A percentile compares a stretch with the other conserved stretches of the same genome.
Conservation (phyloP, 495 filamentous ascomycete species). For the Elaphomyces granulatus region DNA sequence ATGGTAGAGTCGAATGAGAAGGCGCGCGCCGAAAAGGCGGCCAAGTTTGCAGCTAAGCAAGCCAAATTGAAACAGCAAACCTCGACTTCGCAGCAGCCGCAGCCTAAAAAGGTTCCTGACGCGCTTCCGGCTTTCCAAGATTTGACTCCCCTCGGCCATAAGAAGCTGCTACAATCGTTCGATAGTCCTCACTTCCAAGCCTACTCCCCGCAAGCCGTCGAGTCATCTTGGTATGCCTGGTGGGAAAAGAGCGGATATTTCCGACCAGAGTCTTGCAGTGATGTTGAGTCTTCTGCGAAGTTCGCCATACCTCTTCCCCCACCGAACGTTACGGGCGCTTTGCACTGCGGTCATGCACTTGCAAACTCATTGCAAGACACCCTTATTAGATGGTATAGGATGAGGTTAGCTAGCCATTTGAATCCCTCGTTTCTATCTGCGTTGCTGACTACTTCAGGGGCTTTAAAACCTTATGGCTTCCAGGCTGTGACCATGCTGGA, state of each 20-base stretch:
- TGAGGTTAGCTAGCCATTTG: conserved; percentile 40
- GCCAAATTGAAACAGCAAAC: too few relatives aligned
- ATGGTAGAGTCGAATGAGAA: too few relatives aligned
- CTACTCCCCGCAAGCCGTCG: conserved; percentile 44
- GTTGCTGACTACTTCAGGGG: too few relatives aligned
- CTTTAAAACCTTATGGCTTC: conserved; percentile 55
- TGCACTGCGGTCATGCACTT: conserved; percentile 60
- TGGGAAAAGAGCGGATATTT: conserved; percentile 56
- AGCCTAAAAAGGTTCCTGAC: conserved; percentile 34
- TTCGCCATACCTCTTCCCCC: conserved; percentile 67
- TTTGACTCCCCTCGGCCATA: too few relatives aligned
- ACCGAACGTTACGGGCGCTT: conserved; percentile 60
- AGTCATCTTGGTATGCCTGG: conserved; percentile 42
- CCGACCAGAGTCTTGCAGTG: conserved; percentile 50
- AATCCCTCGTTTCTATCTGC: conserved; percentile 39
- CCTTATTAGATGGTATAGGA: conserved; percentile 56
- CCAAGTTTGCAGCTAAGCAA: conserved; percentile 46
- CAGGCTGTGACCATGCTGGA: conserved; percentile 65
- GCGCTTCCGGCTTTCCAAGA: too few relatives aligned
- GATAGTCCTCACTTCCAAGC: too few relatives aligned
- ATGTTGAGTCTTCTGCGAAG: conserved; percentile 49
- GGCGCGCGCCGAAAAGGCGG: conserved; percentile 46
- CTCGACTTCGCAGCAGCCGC: conserved; percentile 24
- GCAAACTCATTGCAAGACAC: conserved; percentile 56
- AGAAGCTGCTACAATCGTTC: too few relatives aligned